phyloP scores from a whole-genome alignment of 805 yeast species.

The Starmerella cellae region DNA sequence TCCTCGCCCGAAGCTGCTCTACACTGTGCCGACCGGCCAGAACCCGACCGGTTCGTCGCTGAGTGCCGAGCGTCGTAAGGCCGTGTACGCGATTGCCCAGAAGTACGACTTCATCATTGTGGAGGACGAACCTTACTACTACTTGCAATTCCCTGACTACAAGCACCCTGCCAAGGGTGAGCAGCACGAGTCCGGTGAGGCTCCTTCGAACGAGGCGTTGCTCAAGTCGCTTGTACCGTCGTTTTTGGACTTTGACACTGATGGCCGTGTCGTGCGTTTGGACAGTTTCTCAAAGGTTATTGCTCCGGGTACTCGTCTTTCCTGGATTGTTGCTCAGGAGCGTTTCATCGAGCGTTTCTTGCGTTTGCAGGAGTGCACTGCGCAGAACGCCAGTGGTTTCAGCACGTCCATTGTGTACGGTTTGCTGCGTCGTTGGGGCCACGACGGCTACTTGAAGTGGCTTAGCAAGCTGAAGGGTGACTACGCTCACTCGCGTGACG shows the following conservation, averaged over 20 bases:
- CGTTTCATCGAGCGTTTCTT: constrained; percentile 49
- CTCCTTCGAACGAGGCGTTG: constrained; percentile 49
- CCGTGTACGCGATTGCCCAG: constrained; percentile 63
- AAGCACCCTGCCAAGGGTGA: constrained; percentile 27
- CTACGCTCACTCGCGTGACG: constrained; percentile 79
- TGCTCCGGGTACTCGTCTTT: constrained; percentile 82
- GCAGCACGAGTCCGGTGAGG: constrained; percentile 20
- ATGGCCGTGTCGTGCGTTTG: constrained; percentile 79
- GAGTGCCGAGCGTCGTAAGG: constrained; percentile 59
- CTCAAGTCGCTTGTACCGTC: constrained; percentile 57
- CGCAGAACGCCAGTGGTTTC: constrained; percentile 73
- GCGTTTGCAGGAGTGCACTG: constrained; percentile 65
- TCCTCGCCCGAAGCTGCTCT: constrained; percentile 58
- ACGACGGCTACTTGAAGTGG: constrained; percentile 79
- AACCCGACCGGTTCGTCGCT: constrained; percentile 93
- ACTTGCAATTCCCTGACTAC: constrained; percentile 82
- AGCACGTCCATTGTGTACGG: constrained; percentile 60
- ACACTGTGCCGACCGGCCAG: constrained; percentile 92
- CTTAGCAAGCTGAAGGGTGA: constrained; percentile 57
- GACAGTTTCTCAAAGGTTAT: constrained; percentile 85
- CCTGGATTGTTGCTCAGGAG: constrained; percentile 75
- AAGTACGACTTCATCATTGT: constrained; percentile 75
- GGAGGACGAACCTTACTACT: constrained; percentile 97
- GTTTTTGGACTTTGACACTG: constrained; percentile 59
- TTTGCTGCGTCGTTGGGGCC: constrained; percentile 77